A percentile compares a stretch with the other conserved stretches of the same genome.
phyloP scores from a whole-genome alignment of 139 green algal genomes.

The Astrephomene gubernaculifera region DNA sequence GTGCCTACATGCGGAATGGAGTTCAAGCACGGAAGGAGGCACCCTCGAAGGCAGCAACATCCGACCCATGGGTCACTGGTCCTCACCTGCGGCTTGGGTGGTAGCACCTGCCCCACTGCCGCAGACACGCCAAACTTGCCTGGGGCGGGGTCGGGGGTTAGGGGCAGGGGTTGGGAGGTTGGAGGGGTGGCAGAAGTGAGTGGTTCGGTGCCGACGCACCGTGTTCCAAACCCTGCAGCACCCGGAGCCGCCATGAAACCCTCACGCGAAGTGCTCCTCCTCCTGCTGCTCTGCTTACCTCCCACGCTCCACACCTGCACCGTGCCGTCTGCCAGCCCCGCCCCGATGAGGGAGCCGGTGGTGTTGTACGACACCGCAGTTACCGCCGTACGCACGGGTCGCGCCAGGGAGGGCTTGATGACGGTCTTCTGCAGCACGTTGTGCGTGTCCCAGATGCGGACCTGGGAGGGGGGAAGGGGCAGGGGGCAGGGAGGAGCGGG shows the following conservation, averaged over 20 bases:
- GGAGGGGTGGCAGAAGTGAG: not conserved
- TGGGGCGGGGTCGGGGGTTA: conserved; percentile 15
- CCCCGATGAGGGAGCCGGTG: conserved; percentile 84
- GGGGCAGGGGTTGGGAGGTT: not conserved
- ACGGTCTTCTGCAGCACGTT: conserved; percentile 90
- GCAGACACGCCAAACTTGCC: conserved; percentile 87
- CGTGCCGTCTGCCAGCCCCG: conserved; percentile 89
- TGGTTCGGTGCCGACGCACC: not conserved
- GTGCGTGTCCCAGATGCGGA: conserved; percentile 85
- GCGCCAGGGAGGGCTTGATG: conserved; percentile 83
- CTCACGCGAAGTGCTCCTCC: not conserved
- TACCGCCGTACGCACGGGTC: conserved; percentile 77
- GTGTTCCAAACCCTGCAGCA: not conserved
- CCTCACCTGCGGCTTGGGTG: conserved; percentile 75
- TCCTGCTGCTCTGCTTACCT: conserved; percentile 40
- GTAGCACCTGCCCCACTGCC: conserved; percentile 73
- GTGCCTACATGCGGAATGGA: no score
- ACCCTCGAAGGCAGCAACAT: no score
- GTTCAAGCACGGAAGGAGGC: no score
- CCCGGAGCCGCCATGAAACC: not conserved
- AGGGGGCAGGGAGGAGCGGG: not conserved
- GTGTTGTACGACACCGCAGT: conserved; percentile 81
- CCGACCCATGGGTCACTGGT: no score
- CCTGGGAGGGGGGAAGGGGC: not conserved
- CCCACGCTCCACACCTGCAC: conserved; percentile 89